These are phyloP conservation scores for Calonectria leucothoes DNA, from an alignment of 2,329 filamentous ascomycete species.

Conservation along the genomic window DNA sequence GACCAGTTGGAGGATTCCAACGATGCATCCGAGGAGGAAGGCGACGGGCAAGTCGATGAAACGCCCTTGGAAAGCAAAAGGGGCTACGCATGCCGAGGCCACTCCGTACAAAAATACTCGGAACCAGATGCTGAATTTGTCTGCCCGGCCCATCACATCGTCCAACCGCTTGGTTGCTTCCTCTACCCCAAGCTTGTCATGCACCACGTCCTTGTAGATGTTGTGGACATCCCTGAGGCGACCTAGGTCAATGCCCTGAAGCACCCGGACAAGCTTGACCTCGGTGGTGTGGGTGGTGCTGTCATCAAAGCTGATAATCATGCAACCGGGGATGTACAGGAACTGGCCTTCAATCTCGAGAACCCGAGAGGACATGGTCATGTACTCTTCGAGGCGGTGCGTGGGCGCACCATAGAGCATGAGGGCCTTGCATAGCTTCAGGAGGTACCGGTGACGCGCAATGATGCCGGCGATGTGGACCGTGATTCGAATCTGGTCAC, in stretches of 20 bases:
- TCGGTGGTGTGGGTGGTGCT: constrained; percentile 79
- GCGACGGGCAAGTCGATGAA: constrained; percentile 82
- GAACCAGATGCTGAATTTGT: constrained; percentile 63
- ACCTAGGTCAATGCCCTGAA: constrained; percentile 78
- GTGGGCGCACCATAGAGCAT: constrained; percentile 94
- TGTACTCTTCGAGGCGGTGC: constrained; percentile 90
- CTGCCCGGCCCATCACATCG: constrained; percentile 58
- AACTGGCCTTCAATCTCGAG: constrained; percentile 92
- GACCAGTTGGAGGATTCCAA: constrained; percentile 80
- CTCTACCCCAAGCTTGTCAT: constrained; percentile 79
- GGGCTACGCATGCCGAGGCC: constrained; percentile 80
- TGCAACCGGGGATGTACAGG: constrained; percentile 89
- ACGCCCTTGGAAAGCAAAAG: constrained; percentile 82
- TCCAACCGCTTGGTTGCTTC: constrained; percentile 74
- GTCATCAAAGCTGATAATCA: constrained; percentile 94
- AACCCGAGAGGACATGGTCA: constrained; percentile 89
- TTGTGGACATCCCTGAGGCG: constrained; percentile 80
- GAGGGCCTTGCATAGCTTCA: constrained; percentile 85
- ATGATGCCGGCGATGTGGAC: constrained; percentile 76
- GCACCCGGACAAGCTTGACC: constrained; percentile 77
- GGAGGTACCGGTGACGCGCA: constrained; percentile 83
- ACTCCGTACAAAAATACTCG: constrained; percentile 78
- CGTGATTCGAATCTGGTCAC: constrained; percentile 58
- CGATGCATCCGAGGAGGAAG: constrained; percentile 79
- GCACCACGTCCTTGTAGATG: constrained; percentile 85